Base-by-base conservation (phyloP, 2,329 filamentous ascomycete genomes). In the Epichloe coenophiala region DNA sequence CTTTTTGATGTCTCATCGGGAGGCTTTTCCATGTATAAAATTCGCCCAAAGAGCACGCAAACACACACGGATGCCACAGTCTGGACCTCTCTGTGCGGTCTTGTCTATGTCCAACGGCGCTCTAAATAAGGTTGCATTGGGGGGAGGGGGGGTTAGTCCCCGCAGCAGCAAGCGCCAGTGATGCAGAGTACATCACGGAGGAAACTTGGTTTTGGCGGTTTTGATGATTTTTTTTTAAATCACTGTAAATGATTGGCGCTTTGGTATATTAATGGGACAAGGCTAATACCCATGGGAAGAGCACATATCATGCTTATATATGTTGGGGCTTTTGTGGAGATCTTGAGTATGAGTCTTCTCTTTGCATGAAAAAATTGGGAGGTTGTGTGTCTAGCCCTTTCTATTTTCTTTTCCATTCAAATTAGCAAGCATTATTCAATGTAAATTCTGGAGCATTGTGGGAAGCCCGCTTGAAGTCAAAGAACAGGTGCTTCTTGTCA, bases 241-340 rank as follows among this genome's bases (percentile, higher is more conserved):
- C 37, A 36, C 4, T 51, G 50, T 48, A 51, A 23, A 51, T 51
- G 31, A 27, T 41, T 48, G 45, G 50, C 50, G 50, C 45, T 51
- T 45, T 43, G 45, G 40, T 36, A 44, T 21, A 45, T 37, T 33
- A 15, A 33, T 39, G 49, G 40, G 39, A 45, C 38, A 36, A 44
- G 35, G 45, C 21, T 38, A 51, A 51, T 51, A 51, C 50, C 50
- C 50, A 45, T 15, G 21, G 50, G 36, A 23, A 40, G 35, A 47
- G 49, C 31, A 47, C 13, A 47, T 47, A 44, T 5, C 38, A 42
- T 48, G 27, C 9, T 36, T 45, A 35, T 15, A 44, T 12, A 35
- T 27, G 33, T 6, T 36, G 15, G 27, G 8, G 15, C 27, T 17
- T 36, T 6, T 15, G 17, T 21, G 23, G 11, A 44, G 39, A 4